Evolutionary conservation across 2,329 filamentous ascomycete species (phyloP).

Genomic region (Alternaria tenuissima): DNA sequence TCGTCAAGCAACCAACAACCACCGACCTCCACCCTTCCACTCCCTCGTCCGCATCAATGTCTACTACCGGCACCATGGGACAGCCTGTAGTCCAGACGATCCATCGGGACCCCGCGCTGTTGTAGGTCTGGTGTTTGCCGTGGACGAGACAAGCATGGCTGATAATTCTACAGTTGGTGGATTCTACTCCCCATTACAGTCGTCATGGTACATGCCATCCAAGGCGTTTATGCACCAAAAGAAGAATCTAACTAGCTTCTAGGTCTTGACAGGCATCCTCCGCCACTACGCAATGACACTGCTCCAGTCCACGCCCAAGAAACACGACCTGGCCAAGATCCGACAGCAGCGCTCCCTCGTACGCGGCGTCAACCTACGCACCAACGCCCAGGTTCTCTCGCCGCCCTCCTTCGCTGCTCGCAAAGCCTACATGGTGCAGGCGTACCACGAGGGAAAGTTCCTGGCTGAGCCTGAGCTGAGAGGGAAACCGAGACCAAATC

Average conservation of each 20-base stretch:
- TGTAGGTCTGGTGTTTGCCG: conserved; percentile 68
- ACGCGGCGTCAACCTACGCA: conserved; percentile 83
- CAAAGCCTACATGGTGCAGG: conserved; percentile 80
- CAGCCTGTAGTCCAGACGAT: conserved; percentile 91
- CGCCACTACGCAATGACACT: conserved; percentile 97
- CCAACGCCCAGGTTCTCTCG: conserved; percentile 82
- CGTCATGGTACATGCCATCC: conserved; percentile 75
- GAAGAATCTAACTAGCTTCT: conserved; percentile 22
- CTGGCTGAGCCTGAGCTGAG: conserved; percentile 87
- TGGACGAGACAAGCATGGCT: conserved; percentile 22
- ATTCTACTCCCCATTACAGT: conserved; percentile 96
- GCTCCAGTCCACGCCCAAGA: conserved; percentile 85
- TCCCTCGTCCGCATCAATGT: conserved; percentile 22
- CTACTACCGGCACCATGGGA: conserved; percentile 68
- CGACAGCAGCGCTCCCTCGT: conserved; percentile 86
- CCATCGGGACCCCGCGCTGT: conserved; percentile 96
- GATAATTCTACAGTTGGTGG: conserved; percentile 78
- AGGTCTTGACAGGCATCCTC: conserved; percentile 92
- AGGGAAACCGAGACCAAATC: conserved; percentile 89
- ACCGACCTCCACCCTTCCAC: conserved; percentile 20
- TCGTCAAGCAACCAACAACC: conserved; percentile 27
- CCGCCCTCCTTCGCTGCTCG: conserved; percentile 78
- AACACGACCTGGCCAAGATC: conserved; percentile 75
- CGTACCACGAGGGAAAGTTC: conserved; percentile 85
- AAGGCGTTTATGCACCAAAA: not conserved